These are phyloP conservation scores for Mycosphaerella sp. DNA, from an alignment of 2,329 filamentous ascomycete genomes.

Conservation along the genomic window DNA sequence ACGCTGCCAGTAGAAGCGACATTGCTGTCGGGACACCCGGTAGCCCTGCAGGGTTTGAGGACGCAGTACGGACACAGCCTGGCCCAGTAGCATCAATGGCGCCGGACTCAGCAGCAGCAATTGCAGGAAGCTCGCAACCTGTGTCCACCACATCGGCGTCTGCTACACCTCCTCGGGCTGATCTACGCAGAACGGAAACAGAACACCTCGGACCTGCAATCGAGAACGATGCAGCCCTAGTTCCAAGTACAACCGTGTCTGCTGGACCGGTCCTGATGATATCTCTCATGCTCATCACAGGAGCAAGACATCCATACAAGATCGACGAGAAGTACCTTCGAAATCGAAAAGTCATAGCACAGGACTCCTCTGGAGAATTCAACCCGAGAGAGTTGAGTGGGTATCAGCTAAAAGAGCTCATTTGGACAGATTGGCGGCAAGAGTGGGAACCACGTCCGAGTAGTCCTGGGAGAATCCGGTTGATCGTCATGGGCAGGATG, in stretches of 20 bases:
- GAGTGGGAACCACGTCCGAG: conserved; percentile 84
- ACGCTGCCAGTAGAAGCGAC: background rate
- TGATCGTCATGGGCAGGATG: conserved; percentile 88
- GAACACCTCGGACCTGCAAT: conserved; percentile 46
- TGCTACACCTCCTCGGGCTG: conserved; percentile 8
- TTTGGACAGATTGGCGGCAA: conserved; percentile 80
- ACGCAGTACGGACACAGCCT: conserved; percentile 10
- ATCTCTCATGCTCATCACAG: conserved; percentile 68
- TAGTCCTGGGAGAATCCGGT: conserved; percentile 78
- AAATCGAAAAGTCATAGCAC: conserved; percentile 72
- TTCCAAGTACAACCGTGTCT: conserved; percentile 28
- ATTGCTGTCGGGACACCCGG: conserved; percentile 6
- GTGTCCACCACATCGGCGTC: background rate
- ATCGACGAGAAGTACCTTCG: conserved; percentile 80
- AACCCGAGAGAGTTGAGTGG: conserved; percentile 88
- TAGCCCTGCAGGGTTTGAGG: conserved; percentile 5
- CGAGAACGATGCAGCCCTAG: conserved; percentile 35
- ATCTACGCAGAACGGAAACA: conserved; percentile 36
- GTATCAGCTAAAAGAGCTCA: conserved; percentile 89
- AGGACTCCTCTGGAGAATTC: conserved; percentile 55
- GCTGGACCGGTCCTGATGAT: conserved; percentile 56
- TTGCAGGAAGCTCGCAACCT: conserved; percentile 3
- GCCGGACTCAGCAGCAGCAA: background rate
- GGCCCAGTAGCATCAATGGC: background rate
- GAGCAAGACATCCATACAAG: conserved; percentile 80